Base-by-base conservation (phyloP, 805 yeast species). In the Myxozyma nipponensis region DNA sequence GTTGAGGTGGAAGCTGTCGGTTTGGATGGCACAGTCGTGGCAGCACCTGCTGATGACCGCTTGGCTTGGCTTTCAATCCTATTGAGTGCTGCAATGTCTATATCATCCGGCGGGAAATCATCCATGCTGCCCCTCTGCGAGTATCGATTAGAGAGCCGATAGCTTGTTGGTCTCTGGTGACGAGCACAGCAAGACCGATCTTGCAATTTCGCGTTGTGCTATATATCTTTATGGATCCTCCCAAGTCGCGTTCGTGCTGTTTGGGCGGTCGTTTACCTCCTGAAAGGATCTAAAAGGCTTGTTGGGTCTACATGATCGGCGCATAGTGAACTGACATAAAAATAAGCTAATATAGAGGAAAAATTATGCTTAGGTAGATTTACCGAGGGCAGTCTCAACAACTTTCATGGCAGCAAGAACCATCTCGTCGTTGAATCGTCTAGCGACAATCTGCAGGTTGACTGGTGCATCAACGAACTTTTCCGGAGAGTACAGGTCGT, bases 381-480 rank as follows among this genome's bases (percentile, higher is more conserved):
- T 37, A 4, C 59, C 54, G 6, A 56, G 56, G 15, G 54, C 54
- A 26, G 37, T 44, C 46, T 54, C 59, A 19, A 56, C 38, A 15
- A 47, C 42, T 49, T 56, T 46, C 54, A 56, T 52, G 28, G 57
- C 60, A 36, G 50, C 55, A 84, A 63, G 83, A 15, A 58, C 47
- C 32, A 51, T 50, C n/a, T 60, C 63, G 32, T 60, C 63, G 43
- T 57, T 77, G 59, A 54, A 60, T 15, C 63, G 44, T 10, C 50
- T 47, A 18, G 49, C 62, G 2, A 60, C 63, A 3, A 60, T 37
- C 46, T 60, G 63, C 37, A 60, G 53, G 32, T 61, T 47, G 4
- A 60, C 59, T 4, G 64, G 63, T 13, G 64, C 62, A 38, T 53
- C 61, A 7, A 44, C 50, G 41, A 40, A 60, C 42, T 53, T 53